These are phyloP conservation scores for Didymella exigua DNA, from an alignment of 2,329 filamentous ascomycete species.

Conservation along the genomic window DNA sequence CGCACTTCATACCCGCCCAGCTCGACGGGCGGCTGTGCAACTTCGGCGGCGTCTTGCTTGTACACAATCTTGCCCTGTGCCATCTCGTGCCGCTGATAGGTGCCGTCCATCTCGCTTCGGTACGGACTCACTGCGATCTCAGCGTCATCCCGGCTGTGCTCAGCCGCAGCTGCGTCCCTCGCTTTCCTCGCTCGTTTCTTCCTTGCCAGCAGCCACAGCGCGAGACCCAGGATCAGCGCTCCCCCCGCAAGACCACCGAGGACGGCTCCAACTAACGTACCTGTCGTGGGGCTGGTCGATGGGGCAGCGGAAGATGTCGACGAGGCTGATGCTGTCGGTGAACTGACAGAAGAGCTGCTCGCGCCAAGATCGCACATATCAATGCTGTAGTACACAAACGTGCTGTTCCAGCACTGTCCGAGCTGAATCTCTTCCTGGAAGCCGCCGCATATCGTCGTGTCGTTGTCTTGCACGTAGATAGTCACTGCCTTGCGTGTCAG, in stretches of 20 bases:
- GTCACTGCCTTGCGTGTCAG: background rate
- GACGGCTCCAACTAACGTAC: background rate
- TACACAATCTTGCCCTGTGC: background rate
- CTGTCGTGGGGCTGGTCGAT: background rate
- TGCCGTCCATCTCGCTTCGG: background rate
- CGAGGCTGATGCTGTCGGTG: background rate
- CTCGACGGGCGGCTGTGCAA: conserved; percentile 1
- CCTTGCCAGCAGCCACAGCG: background rate
- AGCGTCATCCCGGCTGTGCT: background rate
- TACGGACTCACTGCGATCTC: background rate
- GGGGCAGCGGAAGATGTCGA: background rate
- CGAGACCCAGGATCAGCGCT: background rate
- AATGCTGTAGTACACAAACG: conserved; percentile 17
- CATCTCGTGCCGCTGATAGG: conserved; percentile 1
- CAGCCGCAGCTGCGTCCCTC: background rate
- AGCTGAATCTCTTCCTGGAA: conserved; percentile 7
- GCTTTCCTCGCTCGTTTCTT: background rate
- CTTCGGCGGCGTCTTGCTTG: background rate
- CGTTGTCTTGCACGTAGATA: background rate
- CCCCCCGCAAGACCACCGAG: background rate
- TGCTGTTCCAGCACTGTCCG: conserved; percentile 15
- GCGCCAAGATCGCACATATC: conserved; percentile 10
- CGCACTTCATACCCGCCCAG: background rate
- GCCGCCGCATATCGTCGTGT: conserved; percentile 9
- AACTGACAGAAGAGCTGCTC: background rate